Percentiles rank a stretch among this genome's conserved stretches.
These are phyloP conservation scores for Xanthoconium stramineum DNA, from an alignment of 768 basidiomycete species.

Conservation along the genomic window DNA sequence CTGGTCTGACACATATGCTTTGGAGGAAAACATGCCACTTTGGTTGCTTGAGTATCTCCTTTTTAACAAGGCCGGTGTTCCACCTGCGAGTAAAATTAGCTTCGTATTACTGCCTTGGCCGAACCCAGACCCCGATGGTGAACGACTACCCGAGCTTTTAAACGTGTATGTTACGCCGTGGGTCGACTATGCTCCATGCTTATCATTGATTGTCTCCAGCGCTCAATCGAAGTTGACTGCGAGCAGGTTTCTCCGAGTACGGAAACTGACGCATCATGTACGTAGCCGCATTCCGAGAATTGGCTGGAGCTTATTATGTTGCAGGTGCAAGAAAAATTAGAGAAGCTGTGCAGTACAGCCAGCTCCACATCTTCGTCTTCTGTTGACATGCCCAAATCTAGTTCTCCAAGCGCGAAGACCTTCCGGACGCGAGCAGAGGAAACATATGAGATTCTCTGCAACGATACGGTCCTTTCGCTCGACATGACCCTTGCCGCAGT, in stretches of 20 bases:
- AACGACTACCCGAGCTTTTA: conserved; percentile 74
- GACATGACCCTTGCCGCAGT: conserved; percentile 90
- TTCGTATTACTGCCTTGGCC: conserved; percentile 85
- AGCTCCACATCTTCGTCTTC: conserved; percentile 29
- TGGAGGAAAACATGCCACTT: conserved; percentile 79
- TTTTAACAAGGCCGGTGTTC: conserved; percentile 52
- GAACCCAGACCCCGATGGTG: conserved; percentile 51
- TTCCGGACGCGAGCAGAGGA: conserved; percentile 53
- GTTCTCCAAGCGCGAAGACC: conserved; percentile 21
- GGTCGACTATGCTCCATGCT: neutral
- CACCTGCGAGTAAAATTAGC: conserved; percentile 71
- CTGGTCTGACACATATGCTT: conserved; percentile 45
- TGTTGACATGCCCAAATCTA: conserved; percentile 39
- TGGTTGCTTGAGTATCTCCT: conserved; percentile 91
- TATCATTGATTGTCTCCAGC: conserved; percentile 30
- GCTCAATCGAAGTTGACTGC: conserved; percentile 87
- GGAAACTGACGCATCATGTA: conserved; percentile 83
- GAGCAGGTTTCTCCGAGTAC: conserved; percentile 77
- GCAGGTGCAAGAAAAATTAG: conserved; percentile 82
- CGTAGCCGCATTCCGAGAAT: conserved; percentile 24
- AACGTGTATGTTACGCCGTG: conserved; percentile 62
- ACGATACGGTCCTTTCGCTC: conserved; percentile 75
- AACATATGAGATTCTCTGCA: conserved; percentile 83
- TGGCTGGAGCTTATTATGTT: conserved; percentile 4
- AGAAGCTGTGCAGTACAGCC: conserved; percentile 44